phyloP scores from a whole-genome alignment of 768 basidiomycete genomes.

The Chalciporus chontae region DNA sequence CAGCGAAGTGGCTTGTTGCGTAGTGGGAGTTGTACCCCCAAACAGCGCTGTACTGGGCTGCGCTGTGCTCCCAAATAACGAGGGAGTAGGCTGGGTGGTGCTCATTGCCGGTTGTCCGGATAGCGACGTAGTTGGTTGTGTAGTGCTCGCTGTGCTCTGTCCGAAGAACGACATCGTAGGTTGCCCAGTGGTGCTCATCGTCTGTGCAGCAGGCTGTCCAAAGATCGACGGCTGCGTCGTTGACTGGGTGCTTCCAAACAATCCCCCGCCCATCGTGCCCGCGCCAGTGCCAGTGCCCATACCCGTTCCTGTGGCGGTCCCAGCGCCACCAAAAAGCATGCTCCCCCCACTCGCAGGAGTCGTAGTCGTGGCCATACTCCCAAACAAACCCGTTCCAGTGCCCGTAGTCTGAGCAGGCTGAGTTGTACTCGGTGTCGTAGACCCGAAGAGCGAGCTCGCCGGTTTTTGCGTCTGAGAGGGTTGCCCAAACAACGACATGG shows the following conservation, averaged over 20 bases:
- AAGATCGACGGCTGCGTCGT: slow-evolving; percentile 31
- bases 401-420: slow-evolving; percentile 2
- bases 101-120: slow-evolving; percentile 11
- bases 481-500: slow-evolving; percentile 4
- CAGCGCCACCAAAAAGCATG: background rate
- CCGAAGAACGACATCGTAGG: slow-evolving; percentile 10
- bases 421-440: background rate
- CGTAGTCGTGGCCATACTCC: background rate
- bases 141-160: background rate
- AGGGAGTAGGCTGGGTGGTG: slow-evolving; percentile 12
- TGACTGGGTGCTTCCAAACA: background rate
- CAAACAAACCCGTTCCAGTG: slow-evolving; percentile 23
- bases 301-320: too few relatives aligned
- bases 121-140: slow-evolving; percentile 19
- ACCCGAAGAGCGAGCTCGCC: background rate
- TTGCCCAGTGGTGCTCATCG: slow-evolving; percentile 10
- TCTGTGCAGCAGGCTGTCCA: slow-evolving; percentile 22
- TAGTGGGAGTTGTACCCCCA: background rate
- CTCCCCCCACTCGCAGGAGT: background rate
- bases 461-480: background rate
- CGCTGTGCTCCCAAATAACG: slow-evolving; percentile 22
- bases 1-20: background rate
- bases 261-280: background rate
- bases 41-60: slow-evolving; percentile 1
- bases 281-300: slow-evolving; percentile 17